A percentile compares a stretch with the other conserved stretches of the same genome.
Evolutionary conservation across 331 rosid genomes (phyloP).

Genomic region (Prunus yedoensis): DNA sequence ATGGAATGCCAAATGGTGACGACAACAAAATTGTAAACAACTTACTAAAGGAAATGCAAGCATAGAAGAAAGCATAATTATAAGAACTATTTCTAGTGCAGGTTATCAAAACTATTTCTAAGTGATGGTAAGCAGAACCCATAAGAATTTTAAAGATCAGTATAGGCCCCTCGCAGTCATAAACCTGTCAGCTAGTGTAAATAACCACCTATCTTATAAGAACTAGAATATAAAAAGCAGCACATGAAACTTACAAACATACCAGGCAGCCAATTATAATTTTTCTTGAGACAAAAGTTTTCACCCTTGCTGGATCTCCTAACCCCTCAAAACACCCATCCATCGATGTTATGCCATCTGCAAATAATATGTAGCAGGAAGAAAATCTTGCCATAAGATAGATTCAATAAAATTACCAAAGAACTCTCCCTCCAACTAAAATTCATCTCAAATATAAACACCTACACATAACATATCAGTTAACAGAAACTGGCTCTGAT

Average conservation of each 20-base stretch:
- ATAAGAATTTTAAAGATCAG: background rate
- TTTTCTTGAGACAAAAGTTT: background rate
- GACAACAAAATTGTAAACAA: background rate
- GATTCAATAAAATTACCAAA: background rate
- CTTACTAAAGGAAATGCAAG: background rate
- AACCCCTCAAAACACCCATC: background rate
- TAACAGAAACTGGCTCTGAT: background rate
- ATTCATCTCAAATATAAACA: background rate
- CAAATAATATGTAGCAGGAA: constrained; percentile 11
- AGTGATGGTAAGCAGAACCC: background rate
- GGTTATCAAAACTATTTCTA: background rate
- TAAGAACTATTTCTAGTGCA: too few relatives aligned
- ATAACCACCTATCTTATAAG: background rate
- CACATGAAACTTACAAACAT: constrained; percentile 1
- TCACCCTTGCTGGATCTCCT: background rate
- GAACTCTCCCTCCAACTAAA: background rate
- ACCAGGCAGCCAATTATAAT: background rate
- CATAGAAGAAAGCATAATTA: background rate
- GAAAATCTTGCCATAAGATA: background rate
- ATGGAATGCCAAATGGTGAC: background rate
- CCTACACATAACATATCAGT: background rate
- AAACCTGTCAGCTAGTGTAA: background rate
- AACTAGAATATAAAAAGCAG: background rate
- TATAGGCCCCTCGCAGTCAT: background rate
- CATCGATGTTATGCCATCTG: constrained; percentile 8